Percentiles rank a stretch among this genome's conserved stretches.
Conservation (phyloP, 2,329 filamentous ascomycete species). For the Fusarium equiseti region DNA sequence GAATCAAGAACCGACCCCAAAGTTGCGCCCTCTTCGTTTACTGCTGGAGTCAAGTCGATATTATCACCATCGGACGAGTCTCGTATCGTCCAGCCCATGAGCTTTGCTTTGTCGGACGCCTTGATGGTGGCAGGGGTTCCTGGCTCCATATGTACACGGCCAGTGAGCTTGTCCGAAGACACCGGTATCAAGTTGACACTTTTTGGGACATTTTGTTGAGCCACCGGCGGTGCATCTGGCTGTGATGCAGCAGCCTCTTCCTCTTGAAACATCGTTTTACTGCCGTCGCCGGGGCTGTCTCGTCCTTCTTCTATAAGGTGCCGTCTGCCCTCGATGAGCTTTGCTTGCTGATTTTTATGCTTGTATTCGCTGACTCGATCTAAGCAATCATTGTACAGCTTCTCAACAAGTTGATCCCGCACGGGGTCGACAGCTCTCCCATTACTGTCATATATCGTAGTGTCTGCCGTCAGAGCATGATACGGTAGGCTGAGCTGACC, state of each 20-base stretch:
- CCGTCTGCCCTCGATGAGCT: conserved; percentile 84
- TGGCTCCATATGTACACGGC: conserved; percentile 77
- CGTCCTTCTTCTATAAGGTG: conserved; percentile 85
- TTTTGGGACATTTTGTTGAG: conserved; percentile 65
- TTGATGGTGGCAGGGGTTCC: conserved; percentile 76
- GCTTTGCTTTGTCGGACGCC: conserved; percentile 80
- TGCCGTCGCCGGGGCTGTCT: conserved; percentile 78
- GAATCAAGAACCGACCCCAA: conserved; percentile 93
- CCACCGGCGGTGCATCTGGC: conserved; percentile 65
- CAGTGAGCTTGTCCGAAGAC: conserved; percentile 76
- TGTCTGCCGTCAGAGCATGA: conserved; percentile 81
- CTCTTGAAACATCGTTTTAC: conserved; percentile 75
- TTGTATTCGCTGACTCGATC: conserved; percentile 93
- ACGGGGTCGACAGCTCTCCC: conserved; percentile 81
- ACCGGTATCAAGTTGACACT: conserved; percentile 71
- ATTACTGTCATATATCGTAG: conserved; percentile 89
- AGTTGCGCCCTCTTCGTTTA: conserved; percentile 74
- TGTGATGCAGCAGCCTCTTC: conserved; percentile 77
- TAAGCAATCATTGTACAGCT: conserved; percentile 93
- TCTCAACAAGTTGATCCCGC: conserved; percentile 86
- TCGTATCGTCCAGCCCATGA: conserved; percentile 86
- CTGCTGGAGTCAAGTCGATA: conserved; percentile 76
- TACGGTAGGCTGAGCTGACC: conserved; percentile 90
- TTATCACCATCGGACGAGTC: conserved; percentile 72
- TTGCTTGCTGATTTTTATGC: conserved; percentile 76